A percentile compares a stretch with the other conserved stretches of the same genome.
phyloP scores from a whole-genome alignment of 805 yeast species.

The Kluyveromyces nonfermentans region DNA sequence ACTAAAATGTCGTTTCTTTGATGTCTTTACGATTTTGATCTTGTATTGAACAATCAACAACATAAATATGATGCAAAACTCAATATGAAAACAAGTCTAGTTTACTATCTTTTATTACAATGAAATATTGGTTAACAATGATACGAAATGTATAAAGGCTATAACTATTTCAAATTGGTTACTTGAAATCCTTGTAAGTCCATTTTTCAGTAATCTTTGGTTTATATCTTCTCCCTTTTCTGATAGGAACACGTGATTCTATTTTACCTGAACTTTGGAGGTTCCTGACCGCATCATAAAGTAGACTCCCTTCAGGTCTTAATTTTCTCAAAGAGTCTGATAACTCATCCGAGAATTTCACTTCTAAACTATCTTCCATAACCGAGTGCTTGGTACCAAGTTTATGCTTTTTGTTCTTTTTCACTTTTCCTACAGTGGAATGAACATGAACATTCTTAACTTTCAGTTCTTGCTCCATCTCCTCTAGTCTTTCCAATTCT shows the following conservation, averaged over 20 bases:
- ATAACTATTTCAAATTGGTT: conserved; percentile 8
- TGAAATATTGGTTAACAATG: background rate
- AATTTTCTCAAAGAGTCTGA: conserved; percentile 74
- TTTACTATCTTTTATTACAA: too few relatives aligned
- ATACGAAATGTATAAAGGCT: background rate
- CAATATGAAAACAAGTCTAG: too few relatives aligned
- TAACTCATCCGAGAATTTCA: conserved; percentile 83
- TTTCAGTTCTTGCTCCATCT: conserved; percentile 24
- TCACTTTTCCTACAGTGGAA: conserved; percentile 15
- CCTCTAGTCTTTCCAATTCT: conserved; percentile 45
- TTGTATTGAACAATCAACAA: too few relatives aligned
- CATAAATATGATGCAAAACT: too few relatives aligned
- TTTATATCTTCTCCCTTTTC: conserved; percentile 55
- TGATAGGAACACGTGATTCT: conserved; percentile 67
- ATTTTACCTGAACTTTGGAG: conserved; percentile 80
- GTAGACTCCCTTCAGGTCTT: conserved; percentile 83
- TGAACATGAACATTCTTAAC: conserved; percentile 11
- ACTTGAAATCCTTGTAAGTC: conserved; percentile 84
- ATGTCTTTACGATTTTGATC: too few relatives aligned
- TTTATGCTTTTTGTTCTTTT: conserved; percentile 30
- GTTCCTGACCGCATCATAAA: conserved; percentile 72
- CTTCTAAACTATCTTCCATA: conserved; percentile 44
- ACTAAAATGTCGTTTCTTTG: too few relatives aligned
- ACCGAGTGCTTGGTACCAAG: conserved; percentile 41
- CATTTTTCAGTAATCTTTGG: conserved; percentile 83